Conservation (phyloP, 2,329 filamentous ascomycete genomes). For the Phyllosticta paracitricarpa region DNA sequence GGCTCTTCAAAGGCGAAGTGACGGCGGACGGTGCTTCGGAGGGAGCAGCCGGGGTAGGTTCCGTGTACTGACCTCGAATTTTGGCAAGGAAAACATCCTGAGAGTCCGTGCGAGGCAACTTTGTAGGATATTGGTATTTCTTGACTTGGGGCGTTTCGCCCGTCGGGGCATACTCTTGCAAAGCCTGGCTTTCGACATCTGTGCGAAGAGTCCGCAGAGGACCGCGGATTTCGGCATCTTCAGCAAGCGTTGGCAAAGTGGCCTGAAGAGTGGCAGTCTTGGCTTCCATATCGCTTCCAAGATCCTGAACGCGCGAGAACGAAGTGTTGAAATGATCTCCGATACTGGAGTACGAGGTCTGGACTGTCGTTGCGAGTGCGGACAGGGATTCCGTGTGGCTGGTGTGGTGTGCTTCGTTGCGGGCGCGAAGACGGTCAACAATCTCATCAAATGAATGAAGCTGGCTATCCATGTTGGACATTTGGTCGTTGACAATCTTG, state of each 20-base stretch:
- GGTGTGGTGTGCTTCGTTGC: constrained; percentile 70
- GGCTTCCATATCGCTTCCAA: constrained; percentile 58
- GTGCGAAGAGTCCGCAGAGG: constrained; percentile 63
- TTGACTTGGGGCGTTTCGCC: constrained; percentile 76
- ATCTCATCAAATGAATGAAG: constrained; percentile 88
- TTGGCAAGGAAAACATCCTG: constrained; percentile 48
- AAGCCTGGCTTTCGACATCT: constrained; percentile 51
- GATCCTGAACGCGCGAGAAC: constrained; percentile 54
- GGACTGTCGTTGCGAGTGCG: constrained; percentile 56
- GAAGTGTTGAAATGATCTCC: constrained; percentile 60
- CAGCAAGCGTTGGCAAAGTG: constrained; percentile 50
- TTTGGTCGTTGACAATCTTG: constrained; percentile 80
- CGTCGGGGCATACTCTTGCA: constrained; percentile 76
- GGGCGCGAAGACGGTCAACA: constrained; percentile 66
- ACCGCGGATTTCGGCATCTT: constrained; percentile 48
- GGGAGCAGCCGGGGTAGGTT: constrained; percentile 16
- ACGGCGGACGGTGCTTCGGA: constrained; percentile 16
- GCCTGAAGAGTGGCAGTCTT: constrained; percentile 50
- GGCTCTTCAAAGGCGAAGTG: constrained; percentile 26
- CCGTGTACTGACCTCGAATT: constrained; percentile 23
- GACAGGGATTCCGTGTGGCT: constrained; percentile 58
- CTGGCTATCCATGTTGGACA: constrained; percentile 75
- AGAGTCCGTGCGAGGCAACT: constrained; percentile 64
- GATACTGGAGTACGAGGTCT: constrained; percentile 62
- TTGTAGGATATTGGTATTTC: constrained; percentile 69